phyloP scores from a whole-genome alignment of 164 flowering plant species.

The Cinnamomum chago region DNA sequence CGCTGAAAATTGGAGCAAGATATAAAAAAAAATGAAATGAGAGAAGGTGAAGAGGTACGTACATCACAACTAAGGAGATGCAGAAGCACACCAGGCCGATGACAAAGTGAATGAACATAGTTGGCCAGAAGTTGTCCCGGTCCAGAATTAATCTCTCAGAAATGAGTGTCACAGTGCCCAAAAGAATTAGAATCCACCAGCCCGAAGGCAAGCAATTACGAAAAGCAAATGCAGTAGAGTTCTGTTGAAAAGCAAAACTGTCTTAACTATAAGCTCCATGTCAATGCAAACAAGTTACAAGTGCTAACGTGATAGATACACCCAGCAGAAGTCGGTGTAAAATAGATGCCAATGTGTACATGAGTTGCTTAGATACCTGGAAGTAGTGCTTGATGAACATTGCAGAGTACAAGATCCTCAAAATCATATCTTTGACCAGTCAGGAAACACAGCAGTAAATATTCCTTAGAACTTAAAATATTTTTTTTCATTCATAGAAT shows the following conservation, averaged over 20 bases:
- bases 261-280: not conserved
- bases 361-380: slow-evolving; percentile 37
- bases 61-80: slow-evolving; percentile 65
- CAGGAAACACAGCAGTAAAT: slow-evolving; percentile 31
- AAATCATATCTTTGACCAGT: slow-evolving; percentile 63
- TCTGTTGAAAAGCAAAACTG: slow-evolving; percentile 36
- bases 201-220: slow-evolving; percentile 72
- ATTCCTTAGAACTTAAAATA: not conserved
- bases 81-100: slow-evolving; percentile 64
- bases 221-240: slow-evolving; percentile 60
- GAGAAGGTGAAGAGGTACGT: slow-evolving; percentile 17
- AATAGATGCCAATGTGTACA: not conserved
- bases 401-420: slow-evolving; percentile 76
- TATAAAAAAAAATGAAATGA: not conserved
- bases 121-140: slow-evolving; percentile 60
- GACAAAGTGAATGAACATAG: slow-evolving; percentile 61
- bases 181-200: slow-evolving; percentile 53
- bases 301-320: not conserved
- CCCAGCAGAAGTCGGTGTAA: not conserved
- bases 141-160: slow-evolving; percentile 68
- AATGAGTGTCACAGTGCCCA: slow-evolving; percentile 49
- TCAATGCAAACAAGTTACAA: not conserved
- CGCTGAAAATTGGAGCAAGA: not conserved
- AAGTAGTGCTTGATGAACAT: slow-evolving; percentile 75
- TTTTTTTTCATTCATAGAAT: not conserved